Base-by-base conservation (phyloP, 257 asterid species). In the Galeopsis tetrahit region DNA sequence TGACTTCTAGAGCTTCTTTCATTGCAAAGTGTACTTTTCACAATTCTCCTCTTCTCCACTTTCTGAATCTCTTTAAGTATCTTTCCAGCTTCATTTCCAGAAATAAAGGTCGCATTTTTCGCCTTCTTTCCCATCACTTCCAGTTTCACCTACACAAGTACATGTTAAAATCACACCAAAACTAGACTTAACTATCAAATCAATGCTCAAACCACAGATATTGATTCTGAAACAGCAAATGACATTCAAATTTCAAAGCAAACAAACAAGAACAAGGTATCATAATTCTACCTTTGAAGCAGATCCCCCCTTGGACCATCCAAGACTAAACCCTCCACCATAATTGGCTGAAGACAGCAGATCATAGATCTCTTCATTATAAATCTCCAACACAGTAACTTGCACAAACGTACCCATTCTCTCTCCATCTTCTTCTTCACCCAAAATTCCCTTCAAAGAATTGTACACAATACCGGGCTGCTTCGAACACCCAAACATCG, bases 111-210 rank as follows among this genome's bases (percentile, higher is more conserved):
- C 0, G 97, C 97, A 66, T 94, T 94, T 76, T 89, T 94, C 0
- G 96, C 97, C 80, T 89, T 91, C 82, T 94, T 94, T 33, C 99
- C 96, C 87, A 94, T 88, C 40, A 94, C 97, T 83, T 94, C 99
- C 73, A 94, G 75, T 81, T 77, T 88, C 81, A 80, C 96, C 97
- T 91, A 73, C 35, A 69, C 70, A 56, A 42, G n/a, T 35, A 61
- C 14, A 10, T 11, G 55, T 62, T 49, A 15, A 39, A 63, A 60
- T 21, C 28, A 21, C 28, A 21, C 28, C 28, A 21, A 21, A 21
- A 21, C 28, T 21, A 21, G 28, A 21, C 1, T 21, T 21, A 21
- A 13, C 21, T 11, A 49, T 49, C 56, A 49, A n/a, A 49, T 1
- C 35, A 34, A 14, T 5, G 11, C 40, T 70, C 11, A 43, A 40